Evolutionary conservation across 2,329 filamentous ascomycete species (phyloP).

Genomic region (Diaporthe humulicola): DNA sequence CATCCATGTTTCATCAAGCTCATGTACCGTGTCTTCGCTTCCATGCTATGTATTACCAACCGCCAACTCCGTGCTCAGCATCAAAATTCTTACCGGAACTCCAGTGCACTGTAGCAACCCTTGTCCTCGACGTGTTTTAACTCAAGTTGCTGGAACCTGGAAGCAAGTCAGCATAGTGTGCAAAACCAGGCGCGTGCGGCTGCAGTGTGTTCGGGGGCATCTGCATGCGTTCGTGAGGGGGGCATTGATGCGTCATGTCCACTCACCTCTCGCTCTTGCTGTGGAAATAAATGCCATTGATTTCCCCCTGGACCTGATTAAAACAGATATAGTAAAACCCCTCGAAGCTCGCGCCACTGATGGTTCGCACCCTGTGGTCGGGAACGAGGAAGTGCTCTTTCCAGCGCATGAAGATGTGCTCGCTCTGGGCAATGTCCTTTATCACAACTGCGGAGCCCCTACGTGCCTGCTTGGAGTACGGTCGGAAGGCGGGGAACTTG

Average conservation of each 20-base stretch:
- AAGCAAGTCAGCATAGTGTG: conserved; percentile 19
- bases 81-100: conserved; percentile 70
- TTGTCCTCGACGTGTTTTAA: conserved; percentile 88
- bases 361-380: conserved; percentile 91
- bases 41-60: conserved; percentile 21
- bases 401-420: conserved; percentile 99
- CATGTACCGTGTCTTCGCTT: conserved; percentile 23
- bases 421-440: conserved; percentile 81
- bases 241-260: background rate
- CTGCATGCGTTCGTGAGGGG: background rate
- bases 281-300: conserved; percentile 97
- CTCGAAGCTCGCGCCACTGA: conserved; percentile 95
- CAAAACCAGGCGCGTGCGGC: background rate
- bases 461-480: conserved; percentile 72
- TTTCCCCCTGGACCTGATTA: conserved; percentile 87
- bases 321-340: conserved; percentile 99
- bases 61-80: conserved; percentile 31
- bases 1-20: conserved; percentile 33
- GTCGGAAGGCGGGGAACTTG: conserved; percentile 88
- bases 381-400: conserved; percentile 98
- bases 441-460: conserved; percentile 69
- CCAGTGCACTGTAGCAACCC: conserved; percentile 87
- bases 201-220: background rate
- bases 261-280: conserved; percentile 96
- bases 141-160: conserved; percentile 91